Percentiles rank a stretch among this genome's conserved stretches.
These are phyloP conservation scores for Penicillium lividum DNA, from an alignment of 495 filamentous ascomycete genomes.

Conservation along the genomic window DNA sequence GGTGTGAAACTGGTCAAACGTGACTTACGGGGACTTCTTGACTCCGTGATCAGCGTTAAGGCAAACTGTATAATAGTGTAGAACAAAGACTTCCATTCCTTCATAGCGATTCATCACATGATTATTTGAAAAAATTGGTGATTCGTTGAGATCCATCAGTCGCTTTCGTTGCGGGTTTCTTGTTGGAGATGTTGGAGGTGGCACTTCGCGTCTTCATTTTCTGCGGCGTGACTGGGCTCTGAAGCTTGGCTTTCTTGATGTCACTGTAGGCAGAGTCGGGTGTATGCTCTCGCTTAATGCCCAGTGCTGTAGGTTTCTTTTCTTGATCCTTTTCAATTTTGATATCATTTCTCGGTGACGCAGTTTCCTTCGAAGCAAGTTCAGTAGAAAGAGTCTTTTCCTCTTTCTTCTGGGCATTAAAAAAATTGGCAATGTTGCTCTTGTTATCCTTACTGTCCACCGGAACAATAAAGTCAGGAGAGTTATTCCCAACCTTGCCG, in stretches of 20 bases:
- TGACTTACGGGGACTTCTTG: too few species aligned
- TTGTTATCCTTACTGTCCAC: slow-evolving; percentile 83
- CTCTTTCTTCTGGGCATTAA: slow-evolving; percentile 56
- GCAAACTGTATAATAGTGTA: slow-evolving; percentile 26
- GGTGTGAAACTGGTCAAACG: too few species aligned
- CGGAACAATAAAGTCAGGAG: slow-evolving; percentile 77
- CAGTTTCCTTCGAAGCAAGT: slow-evolving; percentile 11
- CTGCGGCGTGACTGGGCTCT: slow-evolving; percentile 24
- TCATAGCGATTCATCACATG: background rate
- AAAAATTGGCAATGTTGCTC: slow-evolving; percentile 91
- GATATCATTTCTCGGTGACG: slow-evolving; percentile 15
- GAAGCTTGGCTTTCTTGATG: slow-evolving; percentile 33
- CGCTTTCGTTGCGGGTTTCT: slow-evolving; percentile 47
- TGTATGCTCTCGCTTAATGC: slow-evolving; percentile 60
- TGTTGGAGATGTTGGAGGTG: slow-evolving; percentile 48
- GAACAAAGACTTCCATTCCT: background rate
- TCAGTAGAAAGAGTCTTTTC: slow-evolving; percentile 9
- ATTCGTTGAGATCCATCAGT: slow-evolving; percentile 72
- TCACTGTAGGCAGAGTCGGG: slow-evolving; percentile 26
- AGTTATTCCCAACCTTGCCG: slow-evolving; percentile 94
- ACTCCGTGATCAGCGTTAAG: background rate
- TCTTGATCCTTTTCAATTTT: slow-evolving; percentile 44
- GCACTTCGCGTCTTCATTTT: slow-evolving; percentile 39
- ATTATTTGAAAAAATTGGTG: slow-evolving; percentile 78
- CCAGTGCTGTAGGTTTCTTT: slow-evolving; percentile 47